These are phyloP conservation scores for Ganoderma multipileum DNA, from an alignment of 1,284 basidiomycete species.

Conservation along the genomic window DNA sequence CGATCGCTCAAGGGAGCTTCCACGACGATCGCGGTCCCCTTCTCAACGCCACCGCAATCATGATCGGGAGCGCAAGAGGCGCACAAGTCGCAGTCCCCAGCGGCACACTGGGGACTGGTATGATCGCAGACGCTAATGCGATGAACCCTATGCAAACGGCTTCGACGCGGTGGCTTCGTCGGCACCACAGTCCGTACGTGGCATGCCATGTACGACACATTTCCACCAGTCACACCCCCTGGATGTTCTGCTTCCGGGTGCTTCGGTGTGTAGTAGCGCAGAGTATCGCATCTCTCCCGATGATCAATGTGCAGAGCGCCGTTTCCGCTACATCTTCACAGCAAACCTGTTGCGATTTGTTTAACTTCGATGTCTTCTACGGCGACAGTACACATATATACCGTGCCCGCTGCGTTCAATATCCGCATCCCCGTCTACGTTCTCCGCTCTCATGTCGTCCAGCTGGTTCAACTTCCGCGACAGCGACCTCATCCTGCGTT, in stretches of 20 bases:
- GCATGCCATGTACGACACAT: constrained; percentile 7
- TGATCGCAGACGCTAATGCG: constrained; percentile 28
- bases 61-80: constrained; percentile 34
- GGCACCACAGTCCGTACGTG: background rate
- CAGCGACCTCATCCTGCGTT: constrained; percentile 63
- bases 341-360: constrained; percentile 3
- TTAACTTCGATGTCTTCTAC: background rate
- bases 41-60: constrained; percentile 34
- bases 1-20: constrained; percentile 32
- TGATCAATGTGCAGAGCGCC: background rate
- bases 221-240: background rate
- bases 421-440: background rate
- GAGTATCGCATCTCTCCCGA: background rate
- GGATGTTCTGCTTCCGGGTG: background rate
- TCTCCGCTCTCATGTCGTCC: constrained; percentile 27
- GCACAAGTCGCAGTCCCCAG: constrained; percentile 35
- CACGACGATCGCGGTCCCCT: constrained; percentile 31
- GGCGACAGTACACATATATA: background rate
- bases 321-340: constrained; percentile 1
- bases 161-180: background rate
- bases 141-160: background rate
- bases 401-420: background rate
- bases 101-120: constrained; percentile 26
- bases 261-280: background rate
- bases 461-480: constrained; percentile 51